Base-by-base conservation (phyloP, 768 basidiomycete species). In the Lepiota brunneoincarnata region DNA sequence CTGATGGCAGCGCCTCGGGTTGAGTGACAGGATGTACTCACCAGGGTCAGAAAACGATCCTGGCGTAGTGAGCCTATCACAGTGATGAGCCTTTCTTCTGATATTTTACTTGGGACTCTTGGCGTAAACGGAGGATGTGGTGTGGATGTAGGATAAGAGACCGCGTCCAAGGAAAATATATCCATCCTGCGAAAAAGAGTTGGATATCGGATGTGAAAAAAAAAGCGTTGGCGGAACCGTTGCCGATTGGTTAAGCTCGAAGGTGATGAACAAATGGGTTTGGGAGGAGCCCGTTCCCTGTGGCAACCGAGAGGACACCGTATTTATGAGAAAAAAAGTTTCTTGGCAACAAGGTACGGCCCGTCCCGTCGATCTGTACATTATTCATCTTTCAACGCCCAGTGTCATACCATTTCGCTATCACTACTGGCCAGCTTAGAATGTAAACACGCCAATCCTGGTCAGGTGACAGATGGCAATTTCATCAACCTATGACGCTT, bases 71-170 rank as follows among this genome's bases (percentile, higher is more conserved):
- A 62, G 50, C 57, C 50, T 24, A 48, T 34, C 14, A 57, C 47
- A 17, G 54, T 61, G 39, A 61, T 59, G 38, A 68, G 67, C 12
- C 60, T 62, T 48, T 67, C 63, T 48, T 67, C 62, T 4, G 69
- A 68, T 20, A n/a, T n/a, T n/a, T n/a, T n/a, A n/a, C n/a, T n/a
- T n/a, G n/a, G 71, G 66, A 53, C 69, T 63, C 58, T 69, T 63
- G 31, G 71, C 67, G 20, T 67, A 45, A 40, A 66, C 31, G 14
- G 7, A 7, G 45, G 18, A 7, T 14, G 48, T 49, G 49, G 38
- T 2, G n/a, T 17, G 28, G 31, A 31, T 31, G 26, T 40, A 31
- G 50, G 21, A 50, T 39, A 18, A 41, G 24, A 50, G 17, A 31
- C 24, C 14, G 40, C 18, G 40, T 24, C 20, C 7, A 46, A 28